These are phyloP conservation scores for Talaromyces sp. DNA, from an alignment of 2,329 filamentous ascomycete species.

Conservation along the genomic window DNA sequence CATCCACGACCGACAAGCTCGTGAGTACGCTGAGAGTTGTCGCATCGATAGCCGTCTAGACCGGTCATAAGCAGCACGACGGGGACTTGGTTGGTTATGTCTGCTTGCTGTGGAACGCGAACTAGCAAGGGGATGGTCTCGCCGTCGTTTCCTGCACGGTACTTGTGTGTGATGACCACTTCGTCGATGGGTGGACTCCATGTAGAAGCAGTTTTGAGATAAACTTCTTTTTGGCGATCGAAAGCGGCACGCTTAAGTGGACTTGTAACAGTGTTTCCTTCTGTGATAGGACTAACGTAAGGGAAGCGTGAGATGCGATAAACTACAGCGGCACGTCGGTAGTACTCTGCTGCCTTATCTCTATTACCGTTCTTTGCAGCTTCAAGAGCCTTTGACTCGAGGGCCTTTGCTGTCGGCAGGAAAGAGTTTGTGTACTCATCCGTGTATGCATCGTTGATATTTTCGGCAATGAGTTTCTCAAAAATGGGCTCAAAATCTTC, in stretches of 20 bases:
- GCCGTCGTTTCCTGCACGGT: conserved; percentile 53
- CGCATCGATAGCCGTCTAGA: conserved; percentile 60
- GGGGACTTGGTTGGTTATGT: conserved; percentile 47
- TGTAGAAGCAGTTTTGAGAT: conserved; percentile 55
- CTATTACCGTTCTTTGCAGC: conserved; percentile 51
- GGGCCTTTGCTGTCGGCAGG: conserved; percentile 59
- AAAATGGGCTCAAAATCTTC: conserved; percentile 71
- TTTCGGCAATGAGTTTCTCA: conserved; percentile 57
- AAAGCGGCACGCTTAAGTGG: conserved; percentile 62
- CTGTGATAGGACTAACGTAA: conserved; percentile 30
- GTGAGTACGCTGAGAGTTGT: conserved; percentile 53
- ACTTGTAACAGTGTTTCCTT: conserved; percentile 23
- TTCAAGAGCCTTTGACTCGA: conserved; percentile 55
- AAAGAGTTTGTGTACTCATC: conserved; percentile 64
- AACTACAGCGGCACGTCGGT: conserved; percentile 69
- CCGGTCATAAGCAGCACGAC: conserved; percentile 58
- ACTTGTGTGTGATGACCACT: conserved; percentile 59
- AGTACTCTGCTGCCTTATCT: conserved; percentile 60
- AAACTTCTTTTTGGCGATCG: conserved; percentile 63
- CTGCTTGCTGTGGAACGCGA: conserved; percentile 55
- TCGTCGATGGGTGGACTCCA: conserved; percentile 63
- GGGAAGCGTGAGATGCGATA: conserved; percentile 73
- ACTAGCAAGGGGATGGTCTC: conserved; percentile 63
- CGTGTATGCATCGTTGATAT: conserved; percentile 65
- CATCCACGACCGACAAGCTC: conserved; percentile 64